Base-by-base conservation (phyloP, 208 protist genomes). In the Herpetomonas samuelpessoai region DNA sequence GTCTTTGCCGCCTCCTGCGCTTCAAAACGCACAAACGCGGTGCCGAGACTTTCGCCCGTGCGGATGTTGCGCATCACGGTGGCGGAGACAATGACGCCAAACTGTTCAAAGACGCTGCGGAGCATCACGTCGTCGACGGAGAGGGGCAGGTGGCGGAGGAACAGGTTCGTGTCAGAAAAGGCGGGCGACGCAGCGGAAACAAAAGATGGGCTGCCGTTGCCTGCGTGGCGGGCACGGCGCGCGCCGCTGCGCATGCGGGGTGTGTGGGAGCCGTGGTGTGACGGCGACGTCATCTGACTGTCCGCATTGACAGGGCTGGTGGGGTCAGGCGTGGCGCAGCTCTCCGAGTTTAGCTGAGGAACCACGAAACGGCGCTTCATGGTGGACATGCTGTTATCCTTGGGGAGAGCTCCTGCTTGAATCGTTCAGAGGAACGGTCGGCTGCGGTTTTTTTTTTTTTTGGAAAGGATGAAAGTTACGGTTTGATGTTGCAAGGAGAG, bases 51-150 rank as follows among this genome's bases (percentile, higher is more conserved):
- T 52, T 79, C 68, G 14, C 79, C 83, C 0, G 75, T 86, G 59
- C 83, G 75, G 46, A 81, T 86, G 65, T 86, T 74, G n/a, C 75
- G 73, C 81, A 88, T 88, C 22, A 88, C 67, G 9, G 71, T 68
- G 19, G 75, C 70, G 22, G 65, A 71, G 10, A 84, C 26, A 26
- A 90, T 86, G 6, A 59, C 75, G 31, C 79, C 83, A 35, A 59
- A 81, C 28, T 52, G 57, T 3, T 39, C n/a, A 53, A 88, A 88
- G 10, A 81, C 55, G 1, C 19, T 26, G 38, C 74, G 68, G 10
- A 90, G 62, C 19, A 70, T 68, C 7, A 45, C n/a, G 46, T 87
- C 69, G 24, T 69, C 64, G 7, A 84, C 53, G 6, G 48, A 46
- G 3, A 31, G 16, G 41, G 65, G 57, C 19, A 90, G 61, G 66